Evolutionary conservation across 139 green algal species (phyloP), one percentile per base, ranked within the genome.

Genomic region (Volvox reticuliferus): DNA sequence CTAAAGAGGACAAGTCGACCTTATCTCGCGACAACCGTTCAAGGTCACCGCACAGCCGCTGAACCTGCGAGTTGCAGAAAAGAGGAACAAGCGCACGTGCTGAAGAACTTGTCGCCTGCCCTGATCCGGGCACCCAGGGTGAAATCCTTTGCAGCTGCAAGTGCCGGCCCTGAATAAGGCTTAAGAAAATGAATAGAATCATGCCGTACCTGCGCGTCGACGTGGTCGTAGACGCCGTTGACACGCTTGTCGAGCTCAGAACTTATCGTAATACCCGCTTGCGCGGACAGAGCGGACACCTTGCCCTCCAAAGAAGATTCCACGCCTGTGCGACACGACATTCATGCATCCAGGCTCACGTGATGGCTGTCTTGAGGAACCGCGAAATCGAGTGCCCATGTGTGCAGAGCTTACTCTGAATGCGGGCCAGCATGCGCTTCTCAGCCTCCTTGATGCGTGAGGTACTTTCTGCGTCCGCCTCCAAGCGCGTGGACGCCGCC

Each of bases 241-340:
- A 89, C 65, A 1, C 92, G 90, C 78, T 90, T 92, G 90, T 95
- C 92, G 68, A 95, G 90, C 90, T 95, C 92, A 0, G n/a, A 20
- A 68, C 36, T 90, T 32, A 93, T 28, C 20, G 36, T 75, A 24
- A 71, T 36, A 19, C 89, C 90, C 9, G 91, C 35, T 26, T 89
- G 67, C 14, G 79, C 33, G 0, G 67, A 82, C 68, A 93, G 14
- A 0, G 63, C 79, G 0, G 91, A 73, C 32, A 93, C 63, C 33
- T 89, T 89, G 65, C 36, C 79, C 76, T 94, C 91, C 65, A 94
- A n/a, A 1, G 67, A 14, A 67, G 91, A 84, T 78, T 94, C 91
- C 67, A 94, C 83, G 44, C 75, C 91, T 93, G 91, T 33, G 24
- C 37, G 73, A 32, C 9, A 9, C 5, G 44, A 9, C 44, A 9